Base-by-base conservation (phyloP, 1,284 basidiomycete species). In the Microbotryum silenes-acaulis region DNA sequence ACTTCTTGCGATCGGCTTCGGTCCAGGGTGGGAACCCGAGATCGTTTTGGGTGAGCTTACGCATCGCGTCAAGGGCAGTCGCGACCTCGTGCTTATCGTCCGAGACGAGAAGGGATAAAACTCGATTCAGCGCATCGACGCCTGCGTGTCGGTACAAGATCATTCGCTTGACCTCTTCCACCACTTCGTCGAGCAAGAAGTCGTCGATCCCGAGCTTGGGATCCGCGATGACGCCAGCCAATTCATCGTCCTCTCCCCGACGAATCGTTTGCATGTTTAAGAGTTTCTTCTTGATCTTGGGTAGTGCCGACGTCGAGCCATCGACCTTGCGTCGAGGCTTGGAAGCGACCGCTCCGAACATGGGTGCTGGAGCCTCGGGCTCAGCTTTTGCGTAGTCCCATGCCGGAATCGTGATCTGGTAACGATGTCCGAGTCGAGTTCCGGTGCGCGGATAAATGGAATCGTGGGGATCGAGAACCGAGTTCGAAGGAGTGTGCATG, bases 381-480 rank as follows among this genome's bases (percentile, higher is more conserved):
- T 42, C 37, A 42, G 37, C 42, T 23, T 37, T 55, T 7, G 27
- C 54, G 8, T 49, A 46, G 45, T 69, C 63, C 68, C 68, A 69
- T 7, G 61, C 61, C 23, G 68, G 68, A 5, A 69, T 63, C 59
- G 57, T 18, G 27, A 60, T 63, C 50, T 72, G 71, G 61, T 65
- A 71, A 27, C 64, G 60, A 21, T 63, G 61, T 27, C 71, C 71
- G 33, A 72, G 65, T 10, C 70, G 63, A 6, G 70, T 71, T 10
- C 60, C 60, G 0, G 69, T 70, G 16, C 69, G 63, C 5, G 71
- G 71, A 46, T 69, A 69, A 21, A 71, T 59, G 33, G 71, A 71
- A 51, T 72, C 71, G 53, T 71, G 71, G 37, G 67, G 70, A 54
- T 72, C 65, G 25, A 71, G 57, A 18, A 71, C 61, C 27, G 50